Evolutionary conservation across 2,329 filamentous ascomycete species (phyloP), one percentile per base, ranked within the genome.

Genomic region (Pseudogymnoascus sp.): DNA sequence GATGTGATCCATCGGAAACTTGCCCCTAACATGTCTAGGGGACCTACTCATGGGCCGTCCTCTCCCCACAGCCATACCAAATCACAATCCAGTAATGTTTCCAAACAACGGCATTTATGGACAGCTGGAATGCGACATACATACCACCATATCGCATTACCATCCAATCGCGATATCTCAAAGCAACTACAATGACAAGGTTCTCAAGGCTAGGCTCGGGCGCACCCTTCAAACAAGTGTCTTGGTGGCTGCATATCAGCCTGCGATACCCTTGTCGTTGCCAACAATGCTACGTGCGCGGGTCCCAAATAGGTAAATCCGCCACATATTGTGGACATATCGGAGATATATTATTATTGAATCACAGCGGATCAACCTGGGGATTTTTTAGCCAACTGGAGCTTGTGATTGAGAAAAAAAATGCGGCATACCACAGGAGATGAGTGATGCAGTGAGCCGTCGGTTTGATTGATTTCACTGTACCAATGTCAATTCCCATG

Each of bases 1-100:
- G 43, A 54, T 54, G 43, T 30, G 43, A 54, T 54, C n/a, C 47
- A 54, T 54, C 47, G 25, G 43, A 54, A 54, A 32, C 28, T 54
- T 54, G 25, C 25, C 47, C 47, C 47, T 28, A 54, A 54, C 28
- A 54, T 32, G 28, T 54, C 47, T 54, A 25, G 47, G 8, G 47
- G 47, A 32, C 28, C 47, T 18, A 7, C 47, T 54, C 47, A 54
- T 54, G n/a, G 28, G 6, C 47, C 47, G 18, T 54, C 25, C 9
- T 30, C 43, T 32, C 28, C n/a, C 47, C 47, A 54, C 47, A 54
- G 28, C 28, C 25, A 54, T 54, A n/a, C 47, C 28, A 32, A 54
- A 54, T 54, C 47, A 54, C 47, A 9, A 3, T 7, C 28, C 25
- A 54, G 28, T n/a, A 18, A 54, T 32, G 28, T 54, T 54, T 32